Evolutionary conservation across 2,329 filamentous ascomycete species (phyloP), one percentile per base, ranked within the genome.

Genomic region (Cladosporium sp.): DNA sequence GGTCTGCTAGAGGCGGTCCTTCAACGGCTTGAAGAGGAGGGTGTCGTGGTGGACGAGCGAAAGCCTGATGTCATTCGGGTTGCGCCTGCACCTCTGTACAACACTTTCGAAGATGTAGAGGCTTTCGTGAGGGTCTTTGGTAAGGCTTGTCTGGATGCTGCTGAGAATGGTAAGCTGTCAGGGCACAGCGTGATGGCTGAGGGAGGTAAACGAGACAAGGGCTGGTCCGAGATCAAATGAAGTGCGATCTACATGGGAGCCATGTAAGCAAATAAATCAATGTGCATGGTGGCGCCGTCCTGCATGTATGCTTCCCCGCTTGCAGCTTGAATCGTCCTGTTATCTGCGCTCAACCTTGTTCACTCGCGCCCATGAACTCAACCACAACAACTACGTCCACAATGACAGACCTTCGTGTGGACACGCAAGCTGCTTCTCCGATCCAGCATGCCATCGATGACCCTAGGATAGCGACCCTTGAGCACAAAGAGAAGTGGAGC

Each of bases 61-160:
- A 91, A 90, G 73, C 92, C 92, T 0, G 87, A 92, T 69, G 91
- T 96, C 14, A 87, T 96, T 55, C 80, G 92, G 2, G 86, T 95
- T 1, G 90, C 92, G 1, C 91, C 92, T 1, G 88, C 89, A 47
- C 90, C 92, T 9, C 72, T 96, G 65, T 96, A 96, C 74, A 92
- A 92, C 67, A 85, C 84, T 0, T 95, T 90, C 70, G 80, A 80
- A 58, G 92, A 96, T 65, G 85, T 92, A 11, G 86, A 76, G 76
- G 71, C 74, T 15, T 90, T 89, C 67, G 80, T 78, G 60, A 71
- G 73, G 30, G 74, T 84, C 25, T 85, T 86, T 64, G 71, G 76
- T 12, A 69, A 74, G 51, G 82, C 80, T 5, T 54, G 58, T 22
- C 45, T 59, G 39, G 37, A 45, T 14, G 56, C 56, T 39, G 56